Evolutionary conservation across 805 yeast species (phyloP).

Genomic region (Clavispora santaluciae): DNA sequence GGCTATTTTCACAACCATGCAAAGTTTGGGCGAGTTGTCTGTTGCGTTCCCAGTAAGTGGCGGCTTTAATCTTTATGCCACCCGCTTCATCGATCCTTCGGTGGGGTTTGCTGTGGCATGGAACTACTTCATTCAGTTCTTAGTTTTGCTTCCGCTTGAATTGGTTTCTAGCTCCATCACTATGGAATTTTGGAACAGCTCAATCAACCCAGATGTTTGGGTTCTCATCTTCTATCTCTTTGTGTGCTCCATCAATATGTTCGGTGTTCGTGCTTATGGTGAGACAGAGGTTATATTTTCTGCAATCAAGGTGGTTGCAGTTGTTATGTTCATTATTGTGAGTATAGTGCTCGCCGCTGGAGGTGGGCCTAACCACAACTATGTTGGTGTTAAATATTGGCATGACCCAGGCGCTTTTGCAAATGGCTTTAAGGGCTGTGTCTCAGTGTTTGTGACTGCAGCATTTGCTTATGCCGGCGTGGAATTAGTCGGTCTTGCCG

Average conservation of each 20-base stretch:
- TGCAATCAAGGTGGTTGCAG: constrained; percentile 44
- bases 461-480: constrained; percentile 76
- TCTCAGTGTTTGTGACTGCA: constrained; percentile 70
- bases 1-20: constrained; percentile 47
- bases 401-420: constrained; percentile 66
- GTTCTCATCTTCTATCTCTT: constrained; percentile 49
- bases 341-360: constrained; percentile 48
- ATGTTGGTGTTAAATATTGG: constrained; percentile 59
- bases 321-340: constrained; percentile 43
- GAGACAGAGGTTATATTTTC: constrained; percentile 53
- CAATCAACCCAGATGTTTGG: constrained; percentile 31
- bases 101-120: constrained; percentile 58
- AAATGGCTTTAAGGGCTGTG: constrained; percentile 63
- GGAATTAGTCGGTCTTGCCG: constrained; percentile 69
- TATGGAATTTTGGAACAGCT: constrained; percentile 15
- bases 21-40: constrained; percentile 15
- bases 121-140: constrained; percentile 62
- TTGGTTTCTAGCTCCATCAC: constrained; percentile 52
- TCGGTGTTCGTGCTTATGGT: constrained; percentile 52
- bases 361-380: constrained; percentile 50
- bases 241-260: constrained; percentile 44
- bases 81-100: constrained; percentile 51
- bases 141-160: constrained; percentile 57
- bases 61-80: constrained; percentile 57
- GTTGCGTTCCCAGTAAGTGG: constrained; percentile 33